phyloP scores from a whole-genome alignment of 1,139 yeast genomes.

The Wickerhamomyces sp. region DNA sequence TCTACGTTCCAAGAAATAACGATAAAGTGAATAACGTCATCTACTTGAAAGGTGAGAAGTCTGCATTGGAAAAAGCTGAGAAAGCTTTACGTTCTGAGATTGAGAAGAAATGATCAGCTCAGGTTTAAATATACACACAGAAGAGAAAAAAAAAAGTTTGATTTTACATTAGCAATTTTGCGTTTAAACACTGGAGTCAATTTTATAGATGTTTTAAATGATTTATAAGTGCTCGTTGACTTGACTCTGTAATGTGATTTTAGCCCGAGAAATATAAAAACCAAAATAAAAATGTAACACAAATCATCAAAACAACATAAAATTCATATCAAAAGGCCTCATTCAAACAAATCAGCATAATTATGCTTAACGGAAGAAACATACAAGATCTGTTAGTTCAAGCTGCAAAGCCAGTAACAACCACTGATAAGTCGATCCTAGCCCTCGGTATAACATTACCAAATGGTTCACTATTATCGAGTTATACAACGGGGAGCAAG shows the following conservation, averaged over 20 bases:
- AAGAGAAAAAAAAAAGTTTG: too few relatives aligned
- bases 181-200: too few relatives aligned
- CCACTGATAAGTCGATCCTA: slow-evolving; percentile 13
- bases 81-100: slow-evolving; percentile 21
- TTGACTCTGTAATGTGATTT: too few relatives aligned
- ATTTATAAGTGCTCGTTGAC: too few relatives aligned
- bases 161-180: too few relatives aligned
- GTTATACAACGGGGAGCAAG: slow-evolving; percentile 2
- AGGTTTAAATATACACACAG: too few relatives aligned
- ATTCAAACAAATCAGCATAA: slow-evolving; percentile 1
- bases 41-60: slow-evolving; percentile 36
- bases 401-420: slow-evolving; percentile 14
- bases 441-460: slow-evolving; percentile 18
- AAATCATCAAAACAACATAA: too few relatives aligned
- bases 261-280: too few relatives aligned
- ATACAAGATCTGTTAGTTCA: slow-evolving; percentile 16
- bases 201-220: too few relatives aligned
- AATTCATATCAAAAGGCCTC: too few relatives aligned
- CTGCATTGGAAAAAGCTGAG: slow-evolving; percentile 38
- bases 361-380: slow-evolving; percentile 14
- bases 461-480: slow-evolving; percentile 17
- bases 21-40: slow-evolving; percentile 47
- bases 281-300: too few relatives aligned
- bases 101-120: slow-evolving; percentile 12
- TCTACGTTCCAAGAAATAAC: slow-evolving; percentile 57